Evolutionary conservation across 2,329 filamentous ascomycete genomes (phyloP), one percentile per base, ranked within the genome.

Genomic region (Clonostachys byssicola): DNA sequence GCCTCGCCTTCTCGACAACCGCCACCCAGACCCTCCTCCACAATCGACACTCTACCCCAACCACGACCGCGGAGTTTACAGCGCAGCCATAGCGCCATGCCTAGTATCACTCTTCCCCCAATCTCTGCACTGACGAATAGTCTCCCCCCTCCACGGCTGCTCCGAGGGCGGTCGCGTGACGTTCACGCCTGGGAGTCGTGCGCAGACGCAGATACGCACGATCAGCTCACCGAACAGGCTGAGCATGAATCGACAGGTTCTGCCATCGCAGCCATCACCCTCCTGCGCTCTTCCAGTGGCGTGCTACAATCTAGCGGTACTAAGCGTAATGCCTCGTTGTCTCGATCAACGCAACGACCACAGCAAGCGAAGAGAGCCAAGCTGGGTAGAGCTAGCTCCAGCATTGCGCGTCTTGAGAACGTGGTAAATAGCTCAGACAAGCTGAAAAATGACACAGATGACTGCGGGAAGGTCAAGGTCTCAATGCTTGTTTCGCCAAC

Each of bases 111-210:
- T 5, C 69, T 83, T n/a, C 75, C 77, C 20, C 75, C 78, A 44
- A 77, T 80, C 49, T 77, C 77, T 5, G 66, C 72, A 14, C 61
- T 81, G 39, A 79, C 77, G 10, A 70, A 66, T 56, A 64, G 70
- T n/a, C 65, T 81, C 12, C 16, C 40, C 12, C 9, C 34, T 18
- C 13, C 43, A 12, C 47, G 42, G 13, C 42, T 44, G 6, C 38
- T 16, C 5, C 83, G 85, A 47, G 89, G 89, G 47, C 81, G 92
- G 48, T 96, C 92, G 48, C 84, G 89, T 47, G 89, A 96, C 63
- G 89, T 91, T 16, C 84, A 91, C 44, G 88, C 87, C 7, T 96
- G 92, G 92, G 89, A 95, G 60, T 90, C 90, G 48, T 92, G 88
- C 70, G 92, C 89, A 58, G 89, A 95, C 60, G 84, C 85, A 8